These are phyloP conservation scores for Candida railenensis DNA, from an alignment of 805 yeast genomes.

Conservation along the genomic window DNA sequence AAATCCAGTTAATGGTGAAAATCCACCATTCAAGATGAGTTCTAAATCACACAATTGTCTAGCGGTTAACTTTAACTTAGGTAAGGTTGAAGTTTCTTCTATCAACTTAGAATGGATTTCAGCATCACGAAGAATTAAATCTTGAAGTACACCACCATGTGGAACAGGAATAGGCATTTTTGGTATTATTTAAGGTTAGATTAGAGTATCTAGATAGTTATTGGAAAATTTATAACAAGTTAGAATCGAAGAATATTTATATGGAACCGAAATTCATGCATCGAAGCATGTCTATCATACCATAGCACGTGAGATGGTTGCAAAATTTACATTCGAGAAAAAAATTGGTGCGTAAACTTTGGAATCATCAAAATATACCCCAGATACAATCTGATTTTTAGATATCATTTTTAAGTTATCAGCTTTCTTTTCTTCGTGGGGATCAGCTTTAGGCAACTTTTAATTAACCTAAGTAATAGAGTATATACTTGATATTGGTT, in stretches of 20 bases:
- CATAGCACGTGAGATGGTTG: slow-evolving; percentile 13
- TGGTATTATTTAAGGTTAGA: neutral
- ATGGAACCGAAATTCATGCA: neutral
- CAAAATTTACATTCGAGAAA: neutral
- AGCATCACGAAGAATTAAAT: slow-evolving; percentile 79
- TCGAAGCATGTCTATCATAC: slow-evolving; percentile 7
- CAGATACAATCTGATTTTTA: neutral
- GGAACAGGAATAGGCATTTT: slow-evolving; percentile 67
- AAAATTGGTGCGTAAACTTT: neutral
- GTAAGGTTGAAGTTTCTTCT: slow-evolving; percentile 46
- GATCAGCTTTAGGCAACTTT: too few species aligned
- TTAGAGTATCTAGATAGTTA: neutral
- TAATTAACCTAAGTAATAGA: too few species aligned
- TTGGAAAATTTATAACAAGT: neutral
- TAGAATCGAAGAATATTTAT: neutral
- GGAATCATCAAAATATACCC: neutral
- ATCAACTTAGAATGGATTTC: slow-evolving; percentile 54
- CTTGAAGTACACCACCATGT: slow-evolving; percentile 91
- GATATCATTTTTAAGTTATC: neutral
- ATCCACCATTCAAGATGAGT: slow-evolving; percentile 89
- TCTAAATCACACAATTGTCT: slow-evolving; percentile 94
- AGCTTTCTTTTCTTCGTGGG: neutral
- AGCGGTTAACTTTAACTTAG: slow-evolving; percentile 60
- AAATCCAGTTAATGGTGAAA: slow-evolving; percentile 78
- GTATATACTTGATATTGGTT: too few species aligned